Evolutionary conservation across 1,284 basidiomycete genomes (phyloP).

Genomic region (Ustilago crameri): DNA sequence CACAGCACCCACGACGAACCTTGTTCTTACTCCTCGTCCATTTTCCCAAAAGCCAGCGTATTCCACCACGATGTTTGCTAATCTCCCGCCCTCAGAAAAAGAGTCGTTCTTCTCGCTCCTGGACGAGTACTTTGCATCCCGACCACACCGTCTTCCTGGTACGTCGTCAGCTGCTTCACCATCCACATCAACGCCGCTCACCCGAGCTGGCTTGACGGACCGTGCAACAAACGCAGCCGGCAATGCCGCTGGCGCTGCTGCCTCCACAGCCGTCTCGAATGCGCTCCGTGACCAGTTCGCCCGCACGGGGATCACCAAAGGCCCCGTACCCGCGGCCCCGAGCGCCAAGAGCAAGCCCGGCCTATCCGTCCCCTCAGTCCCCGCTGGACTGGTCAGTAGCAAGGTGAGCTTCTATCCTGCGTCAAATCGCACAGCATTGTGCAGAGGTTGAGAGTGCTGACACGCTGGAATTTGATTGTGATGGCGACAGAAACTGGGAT

Average conservation of each 20-base stretch:
- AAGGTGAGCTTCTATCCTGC: too few species aligned
- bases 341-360: slow-evolving; percentile 16
- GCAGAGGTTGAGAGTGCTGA: neutral
- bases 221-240: slow-evolving; percentile 25
- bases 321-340: slow-evolving; percentile 21
- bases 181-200: neutral
- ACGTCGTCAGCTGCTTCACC: neutral
- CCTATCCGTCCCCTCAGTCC: neutral
- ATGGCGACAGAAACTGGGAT: slow-evolving; percentile 17
- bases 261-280: slow-evolving; percentile 15
- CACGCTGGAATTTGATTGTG: neutral
- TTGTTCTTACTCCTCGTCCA: too few species aligned
- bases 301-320: slow-evolving; percentile 17
- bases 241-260: slow-evolving; percentile 34
- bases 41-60: too few species aligned
- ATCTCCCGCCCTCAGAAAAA: slow-evolving; percentile 41
- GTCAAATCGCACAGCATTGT: too few species aligned
- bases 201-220: slow-evolving; percentile 13
- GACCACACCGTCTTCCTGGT: slow-evolving; percentile 47
- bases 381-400: slow-evolving; percentile 13
- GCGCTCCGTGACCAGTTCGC: slow-evolving; percentile 33
- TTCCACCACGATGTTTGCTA: slow-evolving; percentile 37
- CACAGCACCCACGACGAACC: too few species aligned
- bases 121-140: slow-evolving; percentile 60
- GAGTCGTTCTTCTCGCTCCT: slow-evolving; percentile 56